A percentile compares a stretch with the other conserved stretches of the same genome.
Evolutionary conservation across 129 eudicot genomes (phyloP).

Genomic region (Glebionis coronaria): DNA sequence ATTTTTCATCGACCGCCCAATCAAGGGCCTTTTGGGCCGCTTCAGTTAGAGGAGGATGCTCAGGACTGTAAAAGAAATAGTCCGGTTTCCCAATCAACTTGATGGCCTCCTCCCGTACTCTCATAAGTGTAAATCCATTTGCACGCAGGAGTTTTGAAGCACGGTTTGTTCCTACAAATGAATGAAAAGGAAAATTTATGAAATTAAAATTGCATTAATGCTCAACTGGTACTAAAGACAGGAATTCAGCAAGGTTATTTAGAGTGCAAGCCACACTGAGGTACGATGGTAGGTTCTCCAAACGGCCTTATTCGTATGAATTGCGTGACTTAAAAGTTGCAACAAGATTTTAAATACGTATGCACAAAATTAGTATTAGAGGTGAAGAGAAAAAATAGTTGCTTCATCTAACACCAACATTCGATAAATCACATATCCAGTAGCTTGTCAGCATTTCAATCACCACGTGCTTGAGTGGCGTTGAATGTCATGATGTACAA

Average conservation of each 20-base stretch:
- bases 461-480: no score
- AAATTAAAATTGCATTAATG: neutral
- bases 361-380: no score
- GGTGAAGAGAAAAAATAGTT: no score
- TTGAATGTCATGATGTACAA: no score
- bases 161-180: slow-evolving; percentile 55
- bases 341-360: neutral
- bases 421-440: no score
- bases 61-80: slow-evolving; percentile 44
- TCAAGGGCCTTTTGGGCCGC: slow-evolving; percentile 70
- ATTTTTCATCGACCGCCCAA: slow-evolving; percentile 67
- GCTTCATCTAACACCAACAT: no score
- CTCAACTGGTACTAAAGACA: neutral
- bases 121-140: slow-evolving; percentile 59
- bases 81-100: slow-evolving; percentile 56
- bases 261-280: neutral
- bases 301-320: neutral
- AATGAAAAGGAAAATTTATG: neutral
- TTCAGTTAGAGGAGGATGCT: slow-evolving; percentile 68
- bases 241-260: neutral
- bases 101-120: slow-evolving; percentile 63
- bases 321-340: neutral
- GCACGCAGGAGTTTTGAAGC: slow-evolving; percentile 62
- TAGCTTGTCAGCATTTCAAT: no score
- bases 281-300: neutral